Base-by-base conservation (phyloP, 768 basidiomycete genomes). In the Tephrocybe sp. region DNA sequence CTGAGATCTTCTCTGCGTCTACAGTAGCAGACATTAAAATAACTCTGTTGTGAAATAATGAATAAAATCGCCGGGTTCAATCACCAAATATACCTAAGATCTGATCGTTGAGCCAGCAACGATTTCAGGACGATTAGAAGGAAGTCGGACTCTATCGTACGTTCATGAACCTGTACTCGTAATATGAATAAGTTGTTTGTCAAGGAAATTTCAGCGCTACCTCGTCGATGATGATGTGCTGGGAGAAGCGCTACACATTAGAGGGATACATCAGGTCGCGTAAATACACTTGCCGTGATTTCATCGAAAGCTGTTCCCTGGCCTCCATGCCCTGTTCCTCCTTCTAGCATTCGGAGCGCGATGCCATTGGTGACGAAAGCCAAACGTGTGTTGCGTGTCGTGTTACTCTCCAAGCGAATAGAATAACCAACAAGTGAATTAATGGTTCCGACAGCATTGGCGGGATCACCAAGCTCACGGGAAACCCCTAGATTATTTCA, bases 141-240 rank as follows among this genome's bases (percentile, higher is more conserved):
- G 70, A 99, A 99, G 66, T 98, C 95, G 0, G 92, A 94, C 63
- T 99, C 95, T 57, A 99, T 97, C 6, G 86, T 91, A 18, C 95
- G 85, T 71, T 99, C 95, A 60, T 99, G 95, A 40, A 97, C 91
- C 84, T 88, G 55, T 25, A 49, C 27, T 22, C 43, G n/a, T 34
- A 25, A n/a, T 38, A 45, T 41, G 27, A 38, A 47, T 10, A 24
- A 6, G 25, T 9, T 27, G 33, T 33, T 22, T 12, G 41, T 54
- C 16, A 45, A 27, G 22, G 33, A 15, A n/a, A 34, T 9, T 15
- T n/a, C 11, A 4, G 10, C 59, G 65, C 29, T 46, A 89, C 91
- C 72, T 99, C 95, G 57, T 99, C 95, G 36, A 98, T 87, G 51
- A 99, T 87, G 62, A 99, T 84, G 61, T 97, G 94, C 91, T 93